Base-by-base conservation (phyloP, 1,139 yeast species). In the Pichia sp. region DNA sequence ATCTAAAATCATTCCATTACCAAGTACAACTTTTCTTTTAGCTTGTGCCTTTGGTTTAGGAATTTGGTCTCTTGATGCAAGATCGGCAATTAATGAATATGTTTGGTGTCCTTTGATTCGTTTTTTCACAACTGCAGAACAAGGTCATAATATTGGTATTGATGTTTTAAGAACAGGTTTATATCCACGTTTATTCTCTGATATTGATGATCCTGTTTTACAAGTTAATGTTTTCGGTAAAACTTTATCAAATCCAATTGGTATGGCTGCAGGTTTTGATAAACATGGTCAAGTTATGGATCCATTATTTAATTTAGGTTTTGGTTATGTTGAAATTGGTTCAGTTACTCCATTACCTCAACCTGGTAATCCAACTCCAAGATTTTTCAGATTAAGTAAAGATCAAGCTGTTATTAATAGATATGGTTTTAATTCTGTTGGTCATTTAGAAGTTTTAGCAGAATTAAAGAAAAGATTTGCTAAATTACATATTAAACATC, bases 251-350 rank as follows among this genome's bases (percentile, higher is more conserved):
- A 82, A 82, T 46, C 97, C 97, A 23, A 70, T 90, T 47, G 97
- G 97, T 7, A 73, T 90, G 56, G 97, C 97, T 41, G 97, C 98
- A 30, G 98, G 98, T 11, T 74, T 90, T 53, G 98, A 90, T 63
- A 90, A 90, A 65, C 85, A 90, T 57, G 98, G 89, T 42, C 95
- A 87, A 60, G 96, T 89, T n/a, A 80, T 92, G 55, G 97, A 90
- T 55, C 69, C 90, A 0, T 70, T 90, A 49, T 81, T 82, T 57
- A 74, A 80, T 54, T 62, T 76, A 46, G 98, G 98, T 2, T 90
- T 90, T 58, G 79, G 92, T 6, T 87, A 87, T 61, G 95, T 87
- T 50, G 98, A 90, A 65, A 76, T 92, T 46, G 98, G 98, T 1
- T 85, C 96, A 3, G 80, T 92, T 40, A 90, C 98, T 4, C 97